Evolutionary conservation across 176 grass and related monocot species (phyloP).

Genomic region (Triticum turgidum): DNA sequence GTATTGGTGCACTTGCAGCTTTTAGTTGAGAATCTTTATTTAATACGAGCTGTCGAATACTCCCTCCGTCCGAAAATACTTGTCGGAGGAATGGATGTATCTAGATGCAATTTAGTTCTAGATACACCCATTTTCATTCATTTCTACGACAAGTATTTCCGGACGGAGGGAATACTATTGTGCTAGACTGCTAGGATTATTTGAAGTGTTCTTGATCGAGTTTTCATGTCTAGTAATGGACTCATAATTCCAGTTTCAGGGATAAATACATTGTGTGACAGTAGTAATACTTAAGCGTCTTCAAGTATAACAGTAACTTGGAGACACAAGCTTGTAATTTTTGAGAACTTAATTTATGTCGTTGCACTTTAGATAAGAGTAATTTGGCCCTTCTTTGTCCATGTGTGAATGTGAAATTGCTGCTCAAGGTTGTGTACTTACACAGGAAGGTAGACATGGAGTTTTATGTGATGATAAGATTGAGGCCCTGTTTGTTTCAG

Average conservation of each 20-base stretch:
- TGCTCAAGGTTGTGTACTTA: not conserved
- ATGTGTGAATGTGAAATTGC: conserved; percentile 15
- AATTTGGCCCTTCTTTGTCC: not conserved
- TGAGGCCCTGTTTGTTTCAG: not conserved
- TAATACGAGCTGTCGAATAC: not conserved
- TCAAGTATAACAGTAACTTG: not conserved
- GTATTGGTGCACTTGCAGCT: not conserved
- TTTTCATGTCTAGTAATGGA: not conserved
- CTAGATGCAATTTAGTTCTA: too few species aligned
- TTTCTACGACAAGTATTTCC: too few species aligned
- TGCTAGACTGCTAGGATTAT: not conserved
- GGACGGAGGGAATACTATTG: not conserved
- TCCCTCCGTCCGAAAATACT: too few species aligned
- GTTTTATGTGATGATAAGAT: not conserved
- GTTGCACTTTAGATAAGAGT: not conserved
- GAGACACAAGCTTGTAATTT: not conserved
- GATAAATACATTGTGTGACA: not conserved
- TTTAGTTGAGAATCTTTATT: conserved; percentile 16
- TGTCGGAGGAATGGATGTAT: too few species aligned
- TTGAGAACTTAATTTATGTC: not conserved
- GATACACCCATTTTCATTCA: too few species aligned
- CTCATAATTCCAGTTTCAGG: conserved; percentile 2
- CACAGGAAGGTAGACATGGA: not conserved
- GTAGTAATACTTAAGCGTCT: not conserved
- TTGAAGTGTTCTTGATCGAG: not conserved